Base-by-base conservation (phyloP, 192 early-diverging fungal genomes). In the Rhizoclosmatium globosum region DNA sequence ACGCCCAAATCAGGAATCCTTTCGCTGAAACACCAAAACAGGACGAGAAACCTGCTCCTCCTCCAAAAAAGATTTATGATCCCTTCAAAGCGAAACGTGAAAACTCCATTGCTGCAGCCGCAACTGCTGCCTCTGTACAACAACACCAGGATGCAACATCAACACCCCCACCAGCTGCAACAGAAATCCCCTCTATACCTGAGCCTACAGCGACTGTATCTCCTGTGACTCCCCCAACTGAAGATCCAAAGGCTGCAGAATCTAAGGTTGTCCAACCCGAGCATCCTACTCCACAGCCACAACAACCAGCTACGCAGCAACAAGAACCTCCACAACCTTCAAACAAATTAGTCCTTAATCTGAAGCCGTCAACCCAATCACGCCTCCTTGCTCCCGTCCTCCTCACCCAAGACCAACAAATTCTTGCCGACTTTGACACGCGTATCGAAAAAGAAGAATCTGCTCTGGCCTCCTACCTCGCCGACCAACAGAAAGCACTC, bases 381-480 rank as follows among this genome's bases (percentile, higher is more conserved):
- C 61, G 45, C 4, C 60, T 76, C 4, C 45, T 45, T 9, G 47
- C n/a, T 13, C 74, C 74, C 2, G 43, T 31, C 2, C 46, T 47
- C 39, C 74, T 76, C 64, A 44, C 60, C 17, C n/a, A 21, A 39
- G 61, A 65, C 48, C 38, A 65, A 65, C 19, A 67, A 45, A 47
- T 61, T 11, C 19, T 76, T n/a, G 43, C 62, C 31, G 6, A 19
- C 4, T 76, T 41, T 43, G 74, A 76, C 64, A 9, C 61, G 6
- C 74, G 74, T 11, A 76, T 76, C n/a, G 60, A 64, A 23, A 64
- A 61, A 6, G 74, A 76, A 56, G 47, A 76, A 64, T 2, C 13
- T 4, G 74, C 74, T 2, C 21, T 76, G 0, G 64, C 39, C 31
- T 7, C 48, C 15, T 76, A 45, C 45, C 41, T 76, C 2, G 64